phyloP scores from a whole-genome alignment of 345 rosid species.

The Rhizophora apiculata region DNA sequence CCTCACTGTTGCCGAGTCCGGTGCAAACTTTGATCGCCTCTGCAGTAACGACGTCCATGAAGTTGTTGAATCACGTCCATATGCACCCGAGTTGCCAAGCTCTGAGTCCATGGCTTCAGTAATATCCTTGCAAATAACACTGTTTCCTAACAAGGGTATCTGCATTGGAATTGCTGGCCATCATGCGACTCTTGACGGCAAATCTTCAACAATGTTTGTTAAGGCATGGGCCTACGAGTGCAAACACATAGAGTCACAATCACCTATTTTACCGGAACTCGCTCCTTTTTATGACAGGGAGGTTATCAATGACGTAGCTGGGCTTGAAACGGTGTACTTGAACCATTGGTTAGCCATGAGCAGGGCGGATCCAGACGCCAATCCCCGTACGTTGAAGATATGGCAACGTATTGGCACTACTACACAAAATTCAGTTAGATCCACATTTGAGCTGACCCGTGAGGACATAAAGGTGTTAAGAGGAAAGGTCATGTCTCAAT shows the following conservation, averaged over 20 bases:
- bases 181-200: conserved; percentile 4
- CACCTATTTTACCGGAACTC: conserved; percentile 6
- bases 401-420: not conserved
- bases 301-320: conserved; percentile 1
- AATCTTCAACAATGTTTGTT: not conserved
- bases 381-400: conserved; percentile 15
- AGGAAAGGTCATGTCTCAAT: not conserved
- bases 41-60: not conserved
- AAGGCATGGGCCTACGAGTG: conserved; percentile 10
- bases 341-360: not conserved
- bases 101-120: not conserved
- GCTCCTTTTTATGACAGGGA: conserved; percentile 9
- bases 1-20: conserved; percentile 36
- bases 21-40: conserved; percentile 19
- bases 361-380: not conserved
- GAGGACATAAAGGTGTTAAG: not conserved
- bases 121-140: conserved; percentile 9
- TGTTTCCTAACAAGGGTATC: conserved; percentile 6
- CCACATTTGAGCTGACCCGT: not conserved
- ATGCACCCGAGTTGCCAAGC: not conserved
- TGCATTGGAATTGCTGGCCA: not conserved
- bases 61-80: not conserved
- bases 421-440: not conserved
- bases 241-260: not conserved
- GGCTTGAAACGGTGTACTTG: not conserved